A percentile compares a stretch with the other conserved stretches of the same genome.
These are phyloP conservation scores for Stemphylium beticola DNA, from an alignment of 2,329 filamentous ascomycete genomes.

Conservation along the genomic window DNA sequence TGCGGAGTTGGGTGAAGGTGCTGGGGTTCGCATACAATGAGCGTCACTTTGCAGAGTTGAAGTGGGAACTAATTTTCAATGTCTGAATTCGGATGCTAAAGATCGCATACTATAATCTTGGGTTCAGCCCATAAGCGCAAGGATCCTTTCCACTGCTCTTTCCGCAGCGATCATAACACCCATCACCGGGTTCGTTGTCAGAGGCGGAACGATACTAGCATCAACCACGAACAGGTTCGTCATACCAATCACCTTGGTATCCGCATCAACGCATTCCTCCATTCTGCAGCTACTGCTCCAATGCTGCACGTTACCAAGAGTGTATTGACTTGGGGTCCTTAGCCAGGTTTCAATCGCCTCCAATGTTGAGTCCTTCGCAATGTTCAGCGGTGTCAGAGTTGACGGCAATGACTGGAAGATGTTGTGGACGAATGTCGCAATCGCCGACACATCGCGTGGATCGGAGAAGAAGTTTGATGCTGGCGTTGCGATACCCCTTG, in stretches of 20 bases:
- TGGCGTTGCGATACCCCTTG: constrained; percentile 53
- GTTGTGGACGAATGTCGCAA: constrained; percentile 58
- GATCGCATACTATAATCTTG: no score
- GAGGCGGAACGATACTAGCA: constrained; percentile 56
- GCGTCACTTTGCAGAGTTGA: no score
- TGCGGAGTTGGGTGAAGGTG: no score
- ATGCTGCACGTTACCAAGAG: constrained; percentile 59
- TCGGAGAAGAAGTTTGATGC: constrained; percentile 54
- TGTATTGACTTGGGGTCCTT: constrained; percentile 56
- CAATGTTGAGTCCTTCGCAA: constrained; percentile 54
- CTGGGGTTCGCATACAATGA: no score
- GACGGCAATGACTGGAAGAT: constrained; percentile 57
- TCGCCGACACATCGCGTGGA: constrained; percentile 55
- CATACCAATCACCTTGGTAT: constrained; percentile 57
- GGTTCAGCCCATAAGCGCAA: constrained; percentile 21
- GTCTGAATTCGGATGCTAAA: no score
- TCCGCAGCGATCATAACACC: constrained; percentile 62
- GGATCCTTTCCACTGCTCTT: constrained; percentile 58
- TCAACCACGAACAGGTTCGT: constrained; percentile 61
- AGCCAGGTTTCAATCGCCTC: constrained; percentile 59
- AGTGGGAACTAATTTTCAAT: no score
- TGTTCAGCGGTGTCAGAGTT: constrained; percentile 57
- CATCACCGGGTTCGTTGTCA: constrained; percentile 63
- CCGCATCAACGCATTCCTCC: constrained; percentile 57
- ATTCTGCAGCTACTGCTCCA: constrained; percentile 61